Evolutionary conservation across 371 early-diverging fungal genomes (phyloP).

Genomic region (Mucor ambiguus): DNA sequence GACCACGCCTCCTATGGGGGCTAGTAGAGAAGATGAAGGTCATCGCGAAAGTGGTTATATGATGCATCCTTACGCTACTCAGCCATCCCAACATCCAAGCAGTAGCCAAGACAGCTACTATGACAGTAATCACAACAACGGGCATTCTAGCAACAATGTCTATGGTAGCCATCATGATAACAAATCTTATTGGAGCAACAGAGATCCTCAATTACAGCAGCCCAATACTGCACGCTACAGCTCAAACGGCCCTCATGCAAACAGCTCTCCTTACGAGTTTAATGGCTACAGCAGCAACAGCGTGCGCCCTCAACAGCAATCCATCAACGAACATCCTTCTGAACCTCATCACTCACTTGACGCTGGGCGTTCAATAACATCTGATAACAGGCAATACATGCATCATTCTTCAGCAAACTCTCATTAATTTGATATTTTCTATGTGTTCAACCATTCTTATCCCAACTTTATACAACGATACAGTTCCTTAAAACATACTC

Average conservation of each 20-base stretch:
- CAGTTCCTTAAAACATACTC: background rate
- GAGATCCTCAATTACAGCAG: conserved; percentile 2
- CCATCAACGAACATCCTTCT: background rate
- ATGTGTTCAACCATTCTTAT: background rate
- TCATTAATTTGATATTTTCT: conserved; percentile 6
- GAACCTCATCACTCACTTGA: conserved; percentile 20
- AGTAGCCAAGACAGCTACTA: conserved; percentile 8
- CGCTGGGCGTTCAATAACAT: conserved; percentile 27
- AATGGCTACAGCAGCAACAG: conserved; percentile 12
- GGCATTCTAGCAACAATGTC: background rate
- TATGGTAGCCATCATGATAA: background rate
- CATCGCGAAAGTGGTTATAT: conserved; percentile 11
- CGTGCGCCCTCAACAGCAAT: conserved; percentile 14
- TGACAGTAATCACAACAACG: conserved; percentile 6
- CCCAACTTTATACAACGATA: background rate
- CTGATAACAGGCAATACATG: conserved; percentile 25
- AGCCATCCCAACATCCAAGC: conserved; percentile 1
- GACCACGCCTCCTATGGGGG: conserved; percentile 6
- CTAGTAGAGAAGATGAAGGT: conserved; percentile 16
- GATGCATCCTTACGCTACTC: conserved; percentile 25
- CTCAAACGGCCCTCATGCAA: background rate
- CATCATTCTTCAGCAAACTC: conserved; percentile 18
- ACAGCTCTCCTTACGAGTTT: conserved; percentile 13
- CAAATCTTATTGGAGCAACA: conserved; percentile 11
- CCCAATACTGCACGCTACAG: background rate